Evolutionary conservation across 129 eudicot species (phyloP).

Genomic region (Lonicera japonica): DNA sequence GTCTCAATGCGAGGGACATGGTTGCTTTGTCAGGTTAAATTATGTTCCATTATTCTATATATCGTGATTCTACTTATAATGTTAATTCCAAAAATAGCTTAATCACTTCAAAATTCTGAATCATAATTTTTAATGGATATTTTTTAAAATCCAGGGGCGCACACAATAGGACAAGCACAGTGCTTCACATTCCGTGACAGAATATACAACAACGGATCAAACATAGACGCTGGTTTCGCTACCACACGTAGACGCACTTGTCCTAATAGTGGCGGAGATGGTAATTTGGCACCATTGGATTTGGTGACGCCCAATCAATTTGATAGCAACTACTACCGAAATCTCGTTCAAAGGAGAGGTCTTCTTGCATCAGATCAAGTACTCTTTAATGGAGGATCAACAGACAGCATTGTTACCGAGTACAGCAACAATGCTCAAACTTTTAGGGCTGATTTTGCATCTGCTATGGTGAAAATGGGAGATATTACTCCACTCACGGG

Average conservation of each 20-base stretch:
- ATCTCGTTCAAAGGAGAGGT: slow-evolving; percentile 33
- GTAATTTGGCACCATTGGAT: slow-evolving; percentile 55
- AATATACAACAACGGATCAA: slow-evolving; percentile 45
- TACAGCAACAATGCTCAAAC: slow-evolving; percentile 25
- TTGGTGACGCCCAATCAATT: slow-evolving; percentile 44
- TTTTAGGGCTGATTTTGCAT: slow-evolving; percentile 38
- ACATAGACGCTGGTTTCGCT: slow-evolving; percentile 47
- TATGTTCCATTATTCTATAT: too few species aligned
- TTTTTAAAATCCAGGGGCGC: slow-evolving; percentile 15
- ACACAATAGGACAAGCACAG: slow-evolving; percentile 59
- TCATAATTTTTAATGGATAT: too few species aligned
- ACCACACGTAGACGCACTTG: slow-evolving; percentile 30
- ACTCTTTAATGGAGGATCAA: slow-evolving; percentile 40
- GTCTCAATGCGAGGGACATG: slow-evolving; percentile 62
- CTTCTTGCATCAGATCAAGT: slow-evolving; percentile 55
- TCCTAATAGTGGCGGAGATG: slow-evolving; percentile 27
- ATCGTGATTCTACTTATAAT: too few species aligned
- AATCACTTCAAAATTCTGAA: too few species aligned
- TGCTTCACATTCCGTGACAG: slow-evolving; percentile 37
- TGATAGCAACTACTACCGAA: slow-evolving; percentile 47
- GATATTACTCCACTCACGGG: slow-evolving; percentile 39
- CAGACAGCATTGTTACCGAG: slow-evolving; percentile 39
- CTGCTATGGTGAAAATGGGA: slow-evolving; percentile 58
- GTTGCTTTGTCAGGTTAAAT: slow-evolving; percentile 55
- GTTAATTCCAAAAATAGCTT: too few species aligned